phyloP scores from a whole-genome alignment of 129 eudicot species.

The Daucus carota region DNA sequence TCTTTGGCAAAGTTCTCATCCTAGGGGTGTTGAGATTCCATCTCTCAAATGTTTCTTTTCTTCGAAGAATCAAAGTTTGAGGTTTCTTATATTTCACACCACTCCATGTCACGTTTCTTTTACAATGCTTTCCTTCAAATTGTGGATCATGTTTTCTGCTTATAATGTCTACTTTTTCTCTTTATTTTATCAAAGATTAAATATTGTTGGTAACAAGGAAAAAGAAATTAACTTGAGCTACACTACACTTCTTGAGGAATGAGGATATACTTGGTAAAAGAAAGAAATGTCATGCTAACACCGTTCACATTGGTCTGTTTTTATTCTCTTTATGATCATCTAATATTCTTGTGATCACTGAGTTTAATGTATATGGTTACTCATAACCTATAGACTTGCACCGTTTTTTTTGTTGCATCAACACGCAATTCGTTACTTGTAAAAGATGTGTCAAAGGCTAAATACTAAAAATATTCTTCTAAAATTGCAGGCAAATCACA shows the following conservation, averaged over 20 bases:
- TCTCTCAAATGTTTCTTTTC: background rate
- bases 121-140: background rate
- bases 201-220: background rate
- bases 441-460: background rate
- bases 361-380: background rate
- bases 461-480: too few species aligned
- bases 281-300: background rate
- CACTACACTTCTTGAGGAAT: background rate
- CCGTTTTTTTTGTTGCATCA: background rate
- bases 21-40: background rate
- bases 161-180: background rate
- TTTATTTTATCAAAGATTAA: background rate
- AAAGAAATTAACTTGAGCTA: background rate
- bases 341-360: constrained; percentile 2
- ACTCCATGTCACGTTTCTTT: background rate
- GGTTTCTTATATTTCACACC: constrained; percentile 4
- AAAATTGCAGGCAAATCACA: background rate
- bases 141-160: constrained; percentile 5
- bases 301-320: background rate
- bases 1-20: background rate
- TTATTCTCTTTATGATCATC: background rate
- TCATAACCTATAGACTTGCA: background rate
- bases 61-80: background rate
- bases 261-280: background rate
- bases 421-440: background rate